A percentile compares a stretch with the other conserved stretches of the same genome.
Conservation (phyloP, 768 basidiomycete species). For the Dioszegia aurantiaca region DNA sequence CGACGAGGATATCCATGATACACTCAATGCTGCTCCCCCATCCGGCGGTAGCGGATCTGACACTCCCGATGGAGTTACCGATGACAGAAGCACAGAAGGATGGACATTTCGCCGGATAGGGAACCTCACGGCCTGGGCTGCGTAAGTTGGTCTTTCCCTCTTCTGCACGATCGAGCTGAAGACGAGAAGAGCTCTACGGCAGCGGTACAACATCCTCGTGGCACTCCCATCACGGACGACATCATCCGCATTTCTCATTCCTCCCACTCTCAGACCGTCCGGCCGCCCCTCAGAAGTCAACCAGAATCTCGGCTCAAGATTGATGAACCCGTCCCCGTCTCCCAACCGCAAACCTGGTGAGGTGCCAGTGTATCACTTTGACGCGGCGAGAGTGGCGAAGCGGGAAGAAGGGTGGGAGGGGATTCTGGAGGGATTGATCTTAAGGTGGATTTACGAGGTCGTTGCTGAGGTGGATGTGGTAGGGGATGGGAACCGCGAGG, state of each 20-base stretch:
- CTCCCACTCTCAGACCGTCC: conserved; percentile 8
- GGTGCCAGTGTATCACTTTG: conserved; percentile 19
- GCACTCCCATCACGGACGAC: conserved; percentile 9
- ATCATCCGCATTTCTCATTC: conserved; percentile 4
- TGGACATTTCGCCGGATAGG: conserved; percentile 50
- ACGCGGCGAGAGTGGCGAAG: conserved; percentile 45
- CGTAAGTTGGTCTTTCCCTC: conserved; percentile 35
- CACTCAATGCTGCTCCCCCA: conserved; percentile 15
- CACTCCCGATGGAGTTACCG: conserved; percentile 10
- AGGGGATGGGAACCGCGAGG: not conserved
- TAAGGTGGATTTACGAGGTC: conserved; percentile 35
- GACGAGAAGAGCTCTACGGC: conserved; percentile 46
- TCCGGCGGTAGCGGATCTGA: conserved; percentile 3
- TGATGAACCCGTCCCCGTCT: not conserved
- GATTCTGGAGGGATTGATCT: conserved; percentile 29
- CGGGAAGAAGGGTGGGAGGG: conserved; percentile 39
- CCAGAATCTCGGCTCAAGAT: not conserved
- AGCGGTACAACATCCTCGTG: conserved; percentile 38
- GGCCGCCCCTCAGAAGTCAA: not conserved
- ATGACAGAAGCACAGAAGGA: conserved; percentile 26
- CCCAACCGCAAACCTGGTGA: conserved; percentile 20
- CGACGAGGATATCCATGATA: conserved; percentile 48
- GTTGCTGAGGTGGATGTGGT: conserved; percentile 25
- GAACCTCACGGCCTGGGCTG: conserved; percentile 47
- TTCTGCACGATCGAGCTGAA: not conserved